Conservation (phyloP, 2,329 filamentous ascomycete genomes). For the Aspergillus texensis region DNA sequence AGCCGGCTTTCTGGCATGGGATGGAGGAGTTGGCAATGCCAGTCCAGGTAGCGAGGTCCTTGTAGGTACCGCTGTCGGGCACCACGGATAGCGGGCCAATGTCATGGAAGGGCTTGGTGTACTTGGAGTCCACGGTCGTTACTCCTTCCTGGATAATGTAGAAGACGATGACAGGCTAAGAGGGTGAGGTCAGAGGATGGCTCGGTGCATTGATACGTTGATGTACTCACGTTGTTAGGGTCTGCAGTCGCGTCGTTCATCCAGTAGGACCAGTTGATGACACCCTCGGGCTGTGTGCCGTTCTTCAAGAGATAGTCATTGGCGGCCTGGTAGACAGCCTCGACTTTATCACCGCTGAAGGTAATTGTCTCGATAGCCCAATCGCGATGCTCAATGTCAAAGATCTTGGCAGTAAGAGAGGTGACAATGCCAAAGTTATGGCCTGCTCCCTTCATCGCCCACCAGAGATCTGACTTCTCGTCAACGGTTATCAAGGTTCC, state of each 20-base stretch:
- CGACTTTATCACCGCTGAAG: slow-evolving; percentile 54
- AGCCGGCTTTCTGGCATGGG: slow-evolving; percentile 48
- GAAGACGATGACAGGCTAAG: slow-evolving; percentile 34
- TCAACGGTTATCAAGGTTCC: slow-evolving; percentile 47
- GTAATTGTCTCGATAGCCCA: slow-evolving; percentile 48
- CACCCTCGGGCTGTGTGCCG: slow-evolving; percentile 46
- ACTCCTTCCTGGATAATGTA: slow-evolving; percentile 40
- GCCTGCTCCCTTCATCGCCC: slow-evolving; percentile 60
- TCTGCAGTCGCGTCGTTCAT: slow-evolving; percentile 29
- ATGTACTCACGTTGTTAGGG: slow-evolving; percentile 26
- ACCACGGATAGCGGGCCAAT: slow-evolving; percentile 42
- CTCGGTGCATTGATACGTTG: background rate
- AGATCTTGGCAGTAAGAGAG: slow-evolving; percentile 51
- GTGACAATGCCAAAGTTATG: slow-evolving; percentile 63
- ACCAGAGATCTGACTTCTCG: slow-evolving; percentile 55
- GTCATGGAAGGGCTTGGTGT: slow-evolving; percentile 49
- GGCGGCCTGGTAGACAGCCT: slow-evolving; percentile 50
- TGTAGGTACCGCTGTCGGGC: slow-evolving; percentile 46
- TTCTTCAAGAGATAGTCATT: slow-evolving; percentile 51
- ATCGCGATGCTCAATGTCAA: slow-evolving; percentile 40
- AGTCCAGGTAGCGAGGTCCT: slow-evolving; percentile 50
- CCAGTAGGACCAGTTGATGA: slow-evolving; percentile 53
- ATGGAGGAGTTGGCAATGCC: slow-evolving; percentile 40
- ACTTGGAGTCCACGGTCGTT: slow-evolving; percentile 41
- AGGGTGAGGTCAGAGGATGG: background rate